Base-by-base conservation (phyloP, 2,329 filamentous ascomycete species). In the Ophiosphaerella korrae region DNA sequence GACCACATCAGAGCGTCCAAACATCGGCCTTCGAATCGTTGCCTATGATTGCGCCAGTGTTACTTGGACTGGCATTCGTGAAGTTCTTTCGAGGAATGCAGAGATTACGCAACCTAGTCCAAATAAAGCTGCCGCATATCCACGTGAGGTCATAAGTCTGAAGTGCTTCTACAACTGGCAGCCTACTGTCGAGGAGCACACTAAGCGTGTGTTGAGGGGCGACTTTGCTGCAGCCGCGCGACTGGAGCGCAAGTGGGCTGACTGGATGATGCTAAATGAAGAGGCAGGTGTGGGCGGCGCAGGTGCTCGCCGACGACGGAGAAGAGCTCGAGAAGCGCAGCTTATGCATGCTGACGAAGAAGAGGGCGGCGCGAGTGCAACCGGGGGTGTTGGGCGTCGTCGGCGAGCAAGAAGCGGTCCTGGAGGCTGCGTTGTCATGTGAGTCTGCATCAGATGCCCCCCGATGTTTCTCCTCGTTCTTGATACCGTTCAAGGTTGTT, bases 91-190 rank as follows among this genome's bases (percentile, higher is more conserved):
- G 12, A 86, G 89, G 59, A 97, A 99, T 67, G 85, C 90, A 9
- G 88, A 92, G 64, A 80, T 90, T 38, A 83, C 82, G 26, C 82
- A 82, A 13, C 79, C 80, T 2, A 63, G 59, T 4, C 45, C 71
- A 7, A 59, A 52, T 4, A 62, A 62, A 24, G 61, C 64, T 0
- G 67, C 80, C 8, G 82, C 82, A 0, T 92, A 87, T 62, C 89
- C 91, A 0, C 84, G 85, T 1, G 88, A 96, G 68, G 84, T 95
- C 50, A 91, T 97, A 52, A 81, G 86, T 5, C 81, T 97, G 37
- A 97, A 96, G 74, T 96, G 92, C 74, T 97, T 93, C 77, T 96
- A 96, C 72, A 91, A 89, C 36, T 97, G 90, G 84, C 93, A 97
- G 75, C 90, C 90, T 76, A 97, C 92, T 0, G 92, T 97, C 4